Evolutionary conservation across 1,284 basidiomycete species (phyloP), one percentile per base, ranked within the genome.

Genomic region (Xanthoconium separans): DNA sequence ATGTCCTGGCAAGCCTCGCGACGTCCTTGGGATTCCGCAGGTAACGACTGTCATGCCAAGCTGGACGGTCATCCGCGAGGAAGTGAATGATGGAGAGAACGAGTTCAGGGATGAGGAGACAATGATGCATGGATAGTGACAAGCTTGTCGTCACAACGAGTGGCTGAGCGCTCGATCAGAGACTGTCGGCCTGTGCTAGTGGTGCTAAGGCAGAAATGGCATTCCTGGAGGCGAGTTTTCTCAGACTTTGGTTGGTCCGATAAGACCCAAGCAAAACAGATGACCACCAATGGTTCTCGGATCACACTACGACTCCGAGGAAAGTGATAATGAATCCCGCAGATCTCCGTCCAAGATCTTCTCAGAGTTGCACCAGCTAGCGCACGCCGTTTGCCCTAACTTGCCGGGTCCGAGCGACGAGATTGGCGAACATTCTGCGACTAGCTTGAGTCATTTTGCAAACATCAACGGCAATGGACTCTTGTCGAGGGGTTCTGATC

Each of bases 1-100:
- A 69, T 4, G 69, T 69, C 54, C 52, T 56, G 3, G 69, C 65
- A 9, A 69, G 58, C 36, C 44, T 61, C 1, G 70, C 69, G 31
- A 69, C 51, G 30, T 72, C 64, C 8, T 36, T 50, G 9, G 58
- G 39, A 48, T 64, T 67, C 44, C 41, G 57, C 27, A 67, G 50
- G 36, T 54, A 64, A 34, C 50, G 60, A 30, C 58, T 59, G 44
- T 53, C 56, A 18, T 65, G 48, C 57, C 56, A 63, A 12, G 34
- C 49, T 0, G 56, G 52, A n/a, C 56, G 52, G 50, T 66, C 65
- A 4, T 68, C 61, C 1, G 65, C 69, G 12, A 68, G 56, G 27
- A 59, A 55, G 37, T 53, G 53, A 34, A 72, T 54, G 16, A 71
- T 70, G 27, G 36, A 59, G 40, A 63, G 50, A 0, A 57, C 31